Conservation (phyloP, 805 yeast genomes). For the Kazachstania viticola region DNA sequence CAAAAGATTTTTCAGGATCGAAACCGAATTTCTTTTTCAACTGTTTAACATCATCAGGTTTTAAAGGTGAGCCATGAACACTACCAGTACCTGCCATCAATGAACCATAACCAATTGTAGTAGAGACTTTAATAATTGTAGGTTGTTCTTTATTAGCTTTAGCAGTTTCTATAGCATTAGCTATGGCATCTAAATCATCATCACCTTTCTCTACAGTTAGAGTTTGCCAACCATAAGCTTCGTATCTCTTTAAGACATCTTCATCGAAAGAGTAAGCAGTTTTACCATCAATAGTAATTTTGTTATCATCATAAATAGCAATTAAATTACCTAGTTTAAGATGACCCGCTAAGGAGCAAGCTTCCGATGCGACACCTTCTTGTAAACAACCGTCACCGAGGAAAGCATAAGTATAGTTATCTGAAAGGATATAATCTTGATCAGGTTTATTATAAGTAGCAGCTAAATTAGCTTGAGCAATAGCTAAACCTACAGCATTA, state of each 20-base stretch:
- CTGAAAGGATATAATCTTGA: slow-evolving; percentile 49
- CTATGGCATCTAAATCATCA: slow-evolving; percentile 59
- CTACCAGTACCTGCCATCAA: slow-evolving; percentile 70
- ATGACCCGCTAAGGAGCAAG: slow-evolving; percentile 92
- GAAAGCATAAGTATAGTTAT: slow-evolving; percentile 66
- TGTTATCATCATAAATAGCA: slow-evolving; percentile 93
- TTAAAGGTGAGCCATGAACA: slow-evolving; percentile 95
- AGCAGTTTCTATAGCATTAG: slow-evolving; percentile 47
- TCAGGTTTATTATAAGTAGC: slow-evolving; percentile 85
- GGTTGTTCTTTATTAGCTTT: slow-evolving; percentile 50
- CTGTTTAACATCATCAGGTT: slow-evolving; percentile 83
- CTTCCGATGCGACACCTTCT: slow-evolving; percentile 97
- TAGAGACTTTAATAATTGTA: slow-evolving; percentile 73
- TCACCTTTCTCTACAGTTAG: slow-evolving; percentile 70
- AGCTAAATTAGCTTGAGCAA: slow-evolving; percentile 85
- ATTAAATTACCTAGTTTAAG: slow-evolving; percentile 85
- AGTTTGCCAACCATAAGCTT: slow-evolving; percentile 92
- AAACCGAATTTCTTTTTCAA: slow-evolving; percentile 77
- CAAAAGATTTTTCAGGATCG: slow-evolving; percentile 70
- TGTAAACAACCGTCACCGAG: slow-evolving; percentile 96
- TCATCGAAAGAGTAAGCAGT: slow-evolving; percentile 87
- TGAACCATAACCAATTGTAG: slow-evolving; percentile 94
- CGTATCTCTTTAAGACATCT: slow-evolving; percentile 73
- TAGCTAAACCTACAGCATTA: slow-evolving; percentile 93
- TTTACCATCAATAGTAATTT: slow-evolving; percentile 91